phyloP scores from a whole-genome alignment of 2,329 filamentous ascomycete species.

The Exserohilum rostratum region DNA sequence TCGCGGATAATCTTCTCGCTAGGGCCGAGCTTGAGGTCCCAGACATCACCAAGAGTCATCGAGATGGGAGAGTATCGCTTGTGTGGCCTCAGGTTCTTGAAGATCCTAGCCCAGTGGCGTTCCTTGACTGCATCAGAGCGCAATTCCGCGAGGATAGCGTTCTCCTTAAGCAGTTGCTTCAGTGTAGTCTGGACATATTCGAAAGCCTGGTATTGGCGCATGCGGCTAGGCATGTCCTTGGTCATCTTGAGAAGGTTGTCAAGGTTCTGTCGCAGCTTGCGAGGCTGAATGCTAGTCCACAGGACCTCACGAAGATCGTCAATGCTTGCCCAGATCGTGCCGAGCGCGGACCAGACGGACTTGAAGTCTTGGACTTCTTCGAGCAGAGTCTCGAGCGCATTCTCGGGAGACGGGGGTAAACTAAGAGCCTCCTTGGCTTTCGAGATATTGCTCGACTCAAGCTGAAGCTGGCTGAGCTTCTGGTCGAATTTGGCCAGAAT shows the following conservation, averaged over 20 bases:
- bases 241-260: constrained; percentile 96
- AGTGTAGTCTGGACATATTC: constrained; percentile 95
- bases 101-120: constrained; percentile 96
- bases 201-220: constrained; percentile 99
- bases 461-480: constrained; percentile 82
- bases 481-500: constrained; percentile 83
- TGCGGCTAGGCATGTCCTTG: constrained; percentile 98
- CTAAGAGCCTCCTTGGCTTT: constrained; percentile 97
- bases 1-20: constrained; percentile 88
- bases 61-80: constrained; percentile 93
- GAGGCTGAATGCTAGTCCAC: constrained; percentile 94
- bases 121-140: constrained; percentile 97
- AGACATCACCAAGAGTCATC: constrained; percentile 97
- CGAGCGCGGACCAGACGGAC: constrained; percentile 94
- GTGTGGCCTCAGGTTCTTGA: constrained; percentile 90
- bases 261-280: constrained; percentile 87
- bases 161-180: constrained; percentile 87
- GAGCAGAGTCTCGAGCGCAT: constrained; percentile 80
- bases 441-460: constrained; percentile 89
- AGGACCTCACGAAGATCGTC: constrained; percentile 90
- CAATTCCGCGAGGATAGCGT: constrained; percentile 83
- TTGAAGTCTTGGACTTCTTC: constrained; percentile 99
- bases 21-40: constrained; percentile 90
- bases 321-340: constrained; percentile 94
- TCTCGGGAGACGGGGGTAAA: constrained; percentile 78